Evolutionary conservation across 768 basidiomycete genomes (phyloP), one percentile per base, ranked within the genome.

Genomic region (Leucocoprinus birnbaumii): DNA sequence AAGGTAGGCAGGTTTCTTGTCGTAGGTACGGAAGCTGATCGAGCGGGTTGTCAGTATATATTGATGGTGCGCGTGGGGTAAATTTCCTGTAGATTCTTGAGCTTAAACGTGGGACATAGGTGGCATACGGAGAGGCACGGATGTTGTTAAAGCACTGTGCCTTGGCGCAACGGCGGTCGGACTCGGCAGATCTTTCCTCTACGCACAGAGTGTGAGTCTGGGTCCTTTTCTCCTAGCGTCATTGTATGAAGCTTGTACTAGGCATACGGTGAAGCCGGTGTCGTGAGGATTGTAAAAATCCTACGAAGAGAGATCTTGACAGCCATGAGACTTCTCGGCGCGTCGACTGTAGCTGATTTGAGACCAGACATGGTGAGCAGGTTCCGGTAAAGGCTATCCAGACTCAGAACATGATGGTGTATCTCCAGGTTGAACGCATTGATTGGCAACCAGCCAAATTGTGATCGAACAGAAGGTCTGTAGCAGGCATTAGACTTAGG

Each of bases 101-200:
- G 38, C 16, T 31, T 11, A 38, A 38, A 4, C 38, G 3, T 10
- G 16, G 16, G 16, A 6, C 4, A 13, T 14, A 38, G 60, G 60
- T 21, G 60, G 58, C 5, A 40, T 56, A 7, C 47, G 58, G 9
- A 52, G 60, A 22, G 60, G 60, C 31, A 61, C 60, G 21, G 94
- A 95, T 71, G 85, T 94, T 13, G 71, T 97, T 46, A 97, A 96
- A 68, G 94, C 94, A 0, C 71, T 96, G 9, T 95, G 92, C 65
- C 75, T 97, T 6, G 94, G 94, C 8, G 94, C 94, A 2, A 86
- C 72, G 58, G 91, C 87, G 6, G 91, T 94, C 14, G 94, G 94
- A 3, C 71, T 97, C 26, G 94, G 94, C 1, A 77, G 94, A 14
- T 78, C 89, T 14, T 91, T 94, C 75, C 76, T 97, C 10, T 96